Base-by-base conservation (phyloP, 129 eudicot genomes). In the Artemisia annua region DNA sequence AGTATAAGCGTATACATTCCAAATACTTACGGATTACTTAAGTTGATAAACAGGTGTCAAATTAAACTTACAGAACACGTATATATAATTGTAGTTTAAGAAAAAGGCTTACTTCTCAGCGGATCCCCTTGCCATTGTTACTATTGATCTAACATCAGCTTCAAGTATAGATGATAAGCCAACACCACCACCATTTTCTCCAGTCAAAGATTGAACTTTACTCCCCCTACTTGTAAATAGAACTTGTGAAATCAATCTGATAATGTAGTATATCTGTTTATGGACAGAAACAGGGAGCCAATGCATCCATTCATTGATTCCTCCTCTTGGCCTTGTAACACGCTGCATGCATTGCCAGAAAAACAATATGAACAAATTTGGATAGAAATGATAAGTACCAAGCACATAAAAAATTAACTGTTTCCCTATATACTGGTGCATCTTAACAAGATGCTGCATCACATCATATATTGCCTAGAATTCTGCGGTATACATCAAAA, bases 211-310 rank as follows among this genome's bases (percentile, higher is more conserved):
- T 49, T 70, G 72, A 48, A 82, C 70, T 75, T 63, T 84, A 66
- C 72, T 81, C 75, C 84, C 79, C 80, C 80, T 81, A 30, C 84
- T 56, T 62, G 83, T 76, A 13, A 90, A 69, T 24, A 90, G 75
- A 62, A 79, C 67, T 63, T n/a, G 81, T 55, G 92, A 84, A 65
- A 93, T 81, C 83, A 64, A 90, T 70, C 83, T 84, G 43, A 93
- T 70, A 63, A 93, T 79, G 80, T 80, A 86, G 76, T 90, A 84
- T 69, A 89, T 44, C 79, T 85, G 86, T 78, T 93, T 86, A 82
- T 93, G 98, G 39, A 93, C 26, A 82, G 91, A 89, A 78, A 93
- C 92, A 18, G 98, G 98, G 64, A 93, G 95, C 96, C 98, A 93
- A 63, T 84, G 95, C 63, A 93, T 78, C 83, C 85, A 93, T 46